Evolutionary conservation across 306 rosid genomes (phyloP).

Genomic region (Cucumis melo): DNA sequence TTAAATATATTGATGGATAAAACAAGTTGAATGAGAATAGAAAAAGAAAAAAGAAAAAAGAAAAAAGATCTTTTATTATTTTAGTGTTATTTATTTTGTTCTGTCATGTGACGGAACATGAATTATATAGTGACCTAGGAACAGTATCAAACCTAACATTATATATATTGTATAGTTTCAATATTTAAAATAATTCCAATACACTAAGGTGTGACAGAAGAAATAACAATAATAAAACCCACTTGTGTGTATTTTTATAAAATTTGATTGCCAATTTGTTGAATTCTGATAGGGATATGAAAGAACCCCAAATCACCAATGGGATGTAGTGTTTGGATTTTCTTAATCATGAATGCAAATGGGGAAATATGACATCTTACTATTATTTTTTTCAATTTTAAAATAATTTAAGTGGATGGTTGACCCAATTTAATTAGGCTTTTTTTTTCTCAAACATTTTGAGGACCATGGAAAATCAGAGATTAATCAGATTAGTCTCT

Average conservation of each 20-base stretch:
- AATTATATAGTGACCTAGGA: not conserved
- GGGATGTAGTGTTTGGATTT: constrained; percentile 5
- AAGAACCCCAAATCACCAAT: not conserved
- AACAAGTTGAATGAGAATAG: not conserved
- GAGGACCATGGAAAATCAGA: not conserved
- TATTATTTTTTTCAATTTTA: not conserved
- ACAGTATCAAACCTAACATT: constrained; percentile 6
- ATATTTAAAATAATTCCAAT: not conserved
- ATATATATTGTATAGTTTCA: not conserved
- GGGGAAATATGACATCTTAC: not conserved
- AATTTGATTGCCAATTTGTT: not conserved
- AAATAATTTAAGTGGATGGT: not conserved
- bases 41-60: not conserved
- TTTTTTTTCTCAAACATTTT: not conserved
- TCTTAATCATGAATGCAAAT: not conserved
- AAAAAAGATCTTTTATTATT: not conserved
- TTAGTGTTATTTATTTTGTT: not conserved
- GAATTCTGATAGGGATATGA: not conserved
- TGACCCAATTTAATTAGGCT: not conserved
- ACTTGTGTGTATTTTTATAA: not conserved
- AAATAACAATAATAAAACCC: not conserved
- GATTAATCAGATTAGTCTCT: not conserved
- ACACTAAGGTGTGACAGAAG: not conserved
- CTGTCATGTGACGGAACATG: not conserved
- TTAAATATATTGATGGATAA: no score